Conservation (phyloP, 106 monocot species). For the Dactylorhiza incarnata region DNA sequence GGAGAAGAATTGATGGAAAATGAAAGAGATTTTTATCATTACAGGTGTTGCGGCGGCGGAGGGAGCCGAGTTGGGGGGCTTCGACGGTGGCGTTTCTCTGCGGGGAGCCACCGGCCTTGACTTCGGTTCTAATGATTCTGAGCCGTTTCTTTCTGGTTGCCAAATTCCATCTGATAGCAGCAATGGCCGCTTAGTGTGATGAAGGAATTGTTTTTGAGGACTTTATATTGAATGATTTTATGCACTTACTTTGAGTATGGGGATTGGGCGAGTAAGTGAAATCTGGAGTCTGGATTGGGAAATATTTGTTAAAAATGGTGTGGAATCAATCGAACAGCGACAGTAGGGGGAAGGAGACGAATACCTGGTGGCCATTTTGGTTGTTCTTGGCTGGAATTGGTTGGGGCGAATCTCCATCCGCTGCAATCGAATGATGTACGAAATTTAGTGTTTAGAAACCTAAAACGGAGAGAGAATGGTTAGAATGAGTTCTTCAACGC, state of each 20-base stretch:
- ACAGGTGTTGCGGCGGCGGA: constrained; percentile 26
- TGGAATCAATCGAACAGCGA: not conserved
- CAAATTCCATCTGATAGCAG: constrained; percentile 24
- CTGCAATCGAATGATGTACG: constrained; percentile 19
- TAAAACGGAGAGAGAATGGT: not conserved
- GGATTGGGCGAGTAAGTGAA: constrained; percentile 43
- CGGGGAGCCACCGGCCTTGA: constrained; percentile 12
- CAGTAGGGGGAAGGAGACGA: not conserved
- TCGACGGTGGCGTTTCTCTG: constrained; percentile 27
- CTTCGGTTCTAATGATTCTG: constrained; percentile 21
- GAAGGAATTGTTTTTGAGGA: not conserved
- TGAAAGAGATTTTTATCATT: not conserved
- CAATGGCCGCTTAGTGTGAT: not conserved
- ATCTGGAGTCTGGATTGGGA: constrained; percentile 32
- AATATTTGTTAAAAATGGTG: not conserved
- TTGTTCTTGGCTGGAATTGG: constrained; percentile 15
- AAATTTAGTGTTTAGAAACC: constrained; percentile 2
- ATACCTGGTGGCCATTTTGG: constrained; percentile 41
- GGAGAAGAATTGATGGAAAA: not conserved
- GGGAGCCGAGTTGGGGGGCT: constrained; percentile 16
- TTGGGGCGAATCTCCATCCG: constrained; percentile 46
- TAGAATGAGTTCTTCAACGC: constrained; percentile 15
- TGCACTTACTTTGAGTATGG: constrained; percentile 25
- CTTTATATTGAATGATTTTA: not conserved
- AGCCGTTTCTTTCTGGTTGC: constrained; percentile 13